phyloP scores from a whole-genome alignment of 306 rosid species.

The Quercus aquifolioides region DNA sequence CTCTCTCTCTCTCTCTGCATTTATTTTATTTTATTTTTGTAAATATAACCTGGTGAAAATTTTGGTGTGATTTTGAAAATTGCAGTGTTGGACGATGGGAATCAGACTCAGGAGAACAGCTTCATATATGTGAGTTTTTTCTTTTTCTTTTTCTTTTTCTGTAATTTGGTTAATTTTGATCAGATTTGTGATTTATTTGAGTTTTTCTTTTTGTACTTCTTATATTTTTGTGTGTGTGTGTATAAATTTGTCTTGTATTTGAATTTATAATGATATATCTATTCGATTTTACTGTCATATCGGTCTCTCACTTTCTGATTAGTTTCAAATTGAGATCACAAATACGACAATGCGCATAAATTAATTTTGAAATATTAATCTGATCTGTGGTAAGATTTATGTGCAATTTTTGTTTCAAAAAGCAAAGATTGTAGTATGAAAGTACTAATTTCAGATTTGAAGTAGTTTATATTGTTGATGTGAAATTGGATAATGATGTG shows the following conservation, averaged over 20 bases:
- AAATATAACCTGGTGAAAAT: background rate
- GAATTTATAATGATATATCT: no score
- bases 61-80: slow-evolving; percentile 12
- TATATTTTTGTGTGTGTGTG: background rate
- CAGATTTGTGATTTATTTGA: background rate
- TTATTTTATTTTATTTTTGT: background rate
- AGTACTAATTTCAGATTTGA: no score
- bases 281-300: background rate
- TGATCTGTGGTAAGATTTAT: background rate
- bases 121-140: slow-evolving; percentile 72
- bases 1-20: background rate
- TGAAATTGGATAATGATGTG: background rate
- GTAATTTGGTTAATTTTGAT: background rate
- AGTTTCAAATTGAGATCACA: background rate
- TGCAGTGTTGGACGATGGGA: slow-evolving; percentile 84
- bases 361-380: background rate
- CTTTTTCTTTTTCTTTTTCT: background rate
- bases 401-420: no score
- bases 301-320: background rate
- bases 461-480: no score
- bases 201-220: background rate
- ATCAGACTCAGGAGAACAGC: slow-evolving; percentile 70
- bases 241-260: background rate
- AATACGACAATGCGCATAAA: background rate
- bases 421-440: no score